Base-by-base conservation (phyloP, 441 rosid genomes). In the Pelargonium fulgidum region DNA sequence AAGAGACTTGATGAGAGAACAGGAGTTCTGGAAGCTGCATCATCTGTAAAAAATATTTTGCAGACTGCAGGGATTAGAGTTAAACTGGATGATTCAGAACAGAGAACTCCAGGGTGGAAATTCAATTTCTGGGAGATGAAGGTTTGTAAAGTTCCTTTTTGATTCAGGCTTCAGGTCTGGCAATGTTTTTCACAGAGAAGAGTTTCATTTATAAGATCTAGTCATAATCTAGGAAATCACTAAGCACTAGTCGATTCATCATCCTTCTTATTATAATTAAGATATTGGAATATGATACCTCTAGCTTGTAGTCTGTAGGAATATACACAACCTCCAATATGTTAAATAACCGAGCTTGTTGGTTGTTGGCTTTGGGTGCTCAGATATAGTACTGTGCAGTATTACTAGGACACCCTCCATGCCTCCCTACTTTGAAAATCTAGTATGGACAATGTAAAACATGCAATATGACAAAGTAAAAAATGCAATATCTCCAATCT, bases 91-190 rank as follows among this genome's bases (percentile, higher is more conserved):
- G 96, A 88, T 69, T 78, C 86, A 20, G 95, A 92, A 13, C 95
- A 88, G 70, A 80, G 83, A 76, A 89, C 95, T 39, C 90, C 92
- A 1, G 95, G 96, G 8, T 93, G 99, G 97, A 93, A 91, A 80
- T 86, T 89, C 86, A 88, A 91, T 80, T 88, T 89, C 81, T 89
- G 99, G 97, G 97, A 87, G 80, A 88, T 93, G 97, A 93, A 91
- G 93, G 96, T 91, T 61, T 59, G 75, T 67, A 7, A 41, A 73
- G 33, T 59, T 19, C 20, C 64, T 59, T 36, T 59, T 9, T 19
- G 29, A 1, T 22, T 59, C 13, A 59, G 10, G 64, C 29, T 59
- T 59, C 33, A 2, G 64, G 64, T 59, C 64, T 19, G 8, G 33
- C 29, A 1, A 47, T 47, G 39, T 33, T 33, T 24, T 33, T 33